Base-by-base conservation (phyloP, 2,329 filamentous ascomycete genomes). In the Orbilia ellipsospora region DNA sequence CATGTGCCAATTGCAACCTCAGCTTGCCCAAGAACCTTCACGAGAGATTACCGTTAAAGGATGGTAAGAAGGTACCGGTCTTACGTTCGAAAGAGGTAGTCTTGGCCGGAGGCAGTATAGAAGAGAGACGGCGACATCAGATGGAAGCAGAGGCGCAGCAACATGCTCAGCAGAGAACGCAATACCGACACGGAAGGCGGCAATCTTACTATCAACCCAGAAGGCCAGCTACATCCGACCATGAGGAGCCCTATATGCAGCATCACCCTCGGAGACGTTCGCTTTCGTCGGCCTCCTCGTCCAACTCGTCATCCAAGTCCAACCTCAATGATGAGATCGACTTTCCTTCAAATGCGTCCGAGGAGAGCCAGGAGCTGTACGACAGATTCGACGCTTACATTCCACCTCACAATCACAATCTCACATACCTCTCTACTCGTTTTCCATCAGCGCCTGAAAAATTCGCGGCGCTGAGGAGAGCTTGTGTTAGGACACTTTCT, bases 371-470 rank as follows among this genome's bases (percentile, higher is more conserved):
- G 45, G 63, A 73, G 42, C 31, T 64, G n/a, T 73, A 73, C 40
- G 68, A 70, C 56, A 55, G 61, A 57, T 73, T 64, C 64, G 64
- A 72, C 56, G 52, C 75, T 51, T 63, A 73, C 54, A 67, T 75
- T 23, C 82, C 84, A 36, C 85, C 85, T 50, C 89, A 91, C 78
- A 87, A 87, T 4, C 89, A 91, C 80, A 90, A 87, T 78, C 83
- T 90, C 59, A 87, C 90, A 80, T 91, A 90, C 80, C 90, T 88
- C 3, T 90, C 89, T 0, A 90, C 88, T 3, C 88, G 90, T 80
- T 89, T 90, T 76, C 88, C 89, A 2, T 83, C 88, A 2, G 83
- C 86, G 0, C 84, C 88, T 13, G 83, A 84, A n/a, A 89, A 88
- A 6, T 91, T 90, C 82, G 88, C 88, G n/a, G 86, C 89, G 48